Evolutionary conservation across 2,329 filamentous ascomycete genomes (phyloP), one percentile per base, ranked within the genome.

Genomic region (Lasiodiplodia theobromae): DNA sequence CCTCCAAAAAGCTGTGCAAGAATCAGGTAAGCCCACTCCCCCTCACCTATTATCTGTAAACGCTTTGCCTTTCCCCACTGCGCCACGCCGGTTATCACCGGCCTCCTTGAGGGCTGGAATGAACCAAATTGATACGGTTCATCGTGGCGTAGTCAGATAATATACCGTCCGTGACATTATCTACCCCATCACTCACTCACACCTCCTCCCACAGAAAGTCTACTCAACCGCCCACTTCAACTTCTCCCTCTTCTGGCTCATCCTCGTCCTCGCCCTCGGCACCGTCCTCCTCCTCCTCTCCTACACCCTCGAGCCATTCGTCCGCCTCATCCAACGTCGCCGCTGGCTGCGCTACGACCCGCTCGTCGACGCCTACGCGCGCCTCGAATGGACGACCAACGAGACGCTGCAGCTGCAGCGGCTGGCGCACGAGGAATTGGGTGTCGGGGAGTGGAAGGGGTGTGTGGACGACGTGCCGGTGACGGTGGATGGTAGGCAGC

Each of bases 161-260:
- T 28, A 28, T 28, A 28, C 28, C 5, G 5, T 28, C 28, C 28
- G 5, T 7, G 1, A 16, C 10, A 25, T 10, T 2, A 3, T 0
- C 53, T n/a, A n/a, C n/a, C n/a, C n/a, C n/a, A n/a, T n/a, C 6
- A 0, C 1, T 34, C 57, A 11, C 37, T 14, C 7, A 37, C 37
- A 7, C 16, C 16, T 1, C 1, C 12, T 4, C 3, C 12, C n/a
- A 54, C 34, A 66, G 63, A 73, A 74, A 63, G 71, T 74, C 12
- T 67, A 67, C 28, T 72, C 67, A 28, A 57, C 60, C 4, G 62
- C 49, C 18, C 71, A 73, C 69, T 69, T 70, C 51, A 28, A 21
- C 57, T 60, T 60, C 38, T 69, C 64, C 34, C 67, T 75, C 31
- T 71, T 76, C 11, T 73, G 73, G n/a, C 72, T 76, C 71, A 62